phyloP scores from a whole-genome alignment of 1,139 yeast species.

The Pichia sp. region DNA sequence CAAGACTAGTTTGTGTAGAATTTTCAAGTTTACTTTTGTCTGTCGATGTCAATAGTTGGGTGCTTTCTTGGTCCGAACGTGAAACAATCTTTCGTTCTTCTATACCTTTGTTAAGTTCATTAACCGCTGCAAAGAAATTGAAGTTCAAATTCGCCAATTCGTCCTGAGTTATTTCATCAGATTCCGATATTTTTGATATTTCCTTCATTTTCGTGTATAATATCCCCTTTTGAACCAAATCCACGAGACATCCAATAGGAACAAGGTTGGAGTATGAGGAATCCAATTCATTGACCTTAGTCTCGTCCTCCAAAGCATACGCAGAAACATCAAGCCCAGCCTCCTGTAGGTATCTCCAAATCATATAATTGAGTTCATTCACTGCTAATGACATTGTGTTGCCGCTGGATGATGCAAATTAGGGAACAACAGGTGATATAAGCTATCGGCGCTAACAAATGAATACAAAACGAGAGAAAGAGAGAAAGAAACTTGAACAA shows the following conservation, averaged over 20 bases:
- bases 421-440: no score
- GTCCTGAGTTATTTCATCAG: slow-evolving; percentile 14
- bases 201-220: slow-evolving; percentile 53
- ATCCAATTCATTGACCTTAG: slow-evolving; percentile 56
- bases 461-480: no score
- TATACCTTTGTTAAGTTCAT: slow-evolving; percentile 12
- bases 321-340: slow-evolving; percentile 77
- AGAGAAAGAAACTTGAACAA: no score
- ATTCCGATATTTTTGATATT: not conserved
- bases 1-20: not conserved
- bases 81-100: slow-evolving; percentile 10
- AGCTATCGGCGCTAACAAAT: no score
- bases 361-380: slow-evolving; percentile 77
- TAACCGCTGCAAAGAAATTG: slow-evolving; percentile 23
- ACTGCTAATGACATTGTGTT: slow-evolving; percentile 67
- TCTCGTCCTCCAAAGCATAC: slow-evolving; percentile 71
- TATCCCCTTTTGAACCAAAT: slow-evolving; percentile 78
- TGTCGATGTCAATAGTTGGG: not conserved
- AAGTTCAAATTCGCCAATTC: slow-evolving; percentile 22
- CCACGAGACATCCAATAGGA: slow-evolving; percentile 70
- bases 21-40: not conserved
- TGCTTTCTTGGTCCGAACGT: not conserved
- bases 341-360: slow-evolving; percentile 92
- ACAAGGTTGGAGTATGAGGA: slow-evolving; percentile 37
- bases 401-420: no score